Evolutionary conservation across 768 basidiomycete genomes (phyloP).

Genomic region (Mycena metata): DNA sequence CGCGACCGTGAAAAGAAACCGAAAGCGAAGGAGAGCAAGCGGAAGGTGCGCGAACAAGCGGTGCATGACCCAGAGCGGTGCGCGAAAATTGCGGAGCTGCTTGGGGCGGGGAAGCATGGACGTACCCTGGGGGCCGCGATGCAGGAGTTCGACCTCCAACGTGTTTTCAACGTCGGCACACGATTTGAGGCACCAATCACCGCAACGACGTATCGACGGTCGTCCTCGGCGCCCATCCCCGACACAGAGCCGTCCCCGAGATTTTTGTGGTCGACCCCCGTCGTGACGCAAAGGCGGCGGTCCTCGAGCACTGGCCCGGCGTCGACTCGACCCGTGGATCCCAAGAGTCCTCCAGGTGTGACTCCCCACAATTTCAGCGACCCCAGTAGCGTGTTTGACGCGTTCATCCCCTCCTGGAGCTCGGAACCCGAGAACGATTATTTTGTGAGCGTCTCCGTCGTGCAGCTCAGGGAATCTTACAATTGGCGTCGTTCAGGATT

Average conservation of each 20-base stretch:
- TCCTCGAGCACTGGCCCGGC: slow-evolving; percentile 11
- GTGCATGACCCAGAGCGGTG: slow-evolving; percentile 58
- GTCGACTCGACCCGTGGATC: background rate
- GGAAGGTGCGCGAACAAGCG: slow-evolving; percentile 68
- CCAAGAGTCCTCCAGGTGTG: background rate
- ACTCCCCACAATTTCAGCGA: background rate
- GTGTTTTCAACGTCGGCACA: slow-evolving; percentile 59
- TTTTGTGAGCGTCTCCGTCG: background rate
- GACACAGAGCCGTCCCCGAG: slow-evolving; percentile 26
- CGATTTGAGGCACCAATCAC: slow-evolving; percentile 65
- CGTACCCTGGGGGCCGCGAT: slow-evolving; percentile 68
- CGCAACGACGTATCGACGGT: slow-evolving; percentile 59
- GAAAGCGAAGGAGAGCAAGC: slow-evolving; percentile 58
- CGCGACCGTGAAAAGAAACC: slow-evolving; percentile 55
- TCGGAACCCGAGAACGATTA: background rate
- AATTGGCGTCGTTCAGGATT: background rate
- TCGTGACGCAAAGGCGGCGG: background rate
- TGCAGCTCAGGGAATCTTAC: background rate
- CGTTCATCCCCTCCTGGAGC: background rate
- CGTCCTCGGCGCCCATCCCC: slow-evolving; percentile 57
- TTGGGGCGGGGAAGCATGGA: slow-evolving; percentile 76
- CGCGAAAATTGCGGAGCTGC: slow-evolving; percentile 74
- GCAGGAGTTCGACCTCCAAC: slow-evolving; percentile 64
- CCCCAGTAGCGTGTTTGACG: background rate
- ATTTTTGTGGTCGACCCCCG: background rate